Percentiles rank a stretch among this genome's conserved stretches.
Evolutionary conservation across 139 green algal genomes (phyloP).

Genomic region (Prasinococcaceae sp.): DNA sequence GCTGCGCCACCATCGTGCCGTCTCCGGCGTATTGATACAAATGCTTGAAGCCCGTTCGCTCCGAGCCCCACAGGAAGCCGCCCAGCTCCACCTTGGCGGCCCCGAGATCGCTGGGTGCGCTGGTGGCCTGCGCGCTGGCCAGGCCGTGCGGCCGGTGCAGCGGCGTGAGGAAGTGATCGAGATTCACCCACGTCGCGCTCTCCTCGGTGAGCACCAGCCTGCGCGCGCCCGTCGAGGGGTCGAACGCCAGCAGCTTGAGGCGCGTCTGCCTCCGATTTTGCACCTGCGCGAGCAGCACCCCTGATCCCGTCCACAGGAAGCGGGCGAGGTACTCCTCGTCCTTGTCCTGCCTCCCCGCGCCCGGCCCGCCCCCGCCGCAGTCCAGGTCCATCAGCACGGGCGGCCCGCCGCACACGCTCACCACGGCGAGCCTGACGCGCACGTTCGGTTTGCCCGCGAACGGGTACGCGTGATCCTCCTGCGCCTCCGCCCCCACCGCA

Average conservation of each 20-base stretch:
- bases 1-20: constrained; percentile 4
- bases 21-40: constrained; percentile 23
- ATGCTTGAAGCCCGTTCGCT: constrained; percentile 29
- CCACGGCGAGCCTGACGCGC: constrained; percentile 23
- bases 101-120: no score
- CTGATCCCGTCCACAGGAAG: constrained; percentile 23
- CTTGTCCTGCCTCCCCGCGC: neutral
- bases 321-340: constrained; percentile 33
- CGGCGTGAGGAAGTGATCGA: constrained; percentile 29
- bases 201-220: constrained; percentile 14
- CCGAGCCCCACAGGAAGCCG: constrained; percentile 29
- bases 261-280: constrained; percentile 26
- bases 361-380: constrained; percentile 13
- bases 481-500: constrained; percentile 4
- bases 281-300: constrained; percentile 17
- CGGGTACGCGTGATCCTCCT: constrained; percentile 32
- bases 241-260: neutral
- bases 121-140: no score
- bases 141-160: constrained; percentile 14
- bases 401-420: constrained; percentile 4
- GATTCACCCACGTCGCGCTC: constrained; percentile 24
- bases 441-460: constrained; percentile 27
- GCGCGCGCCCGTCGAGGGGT: constrained; percentile 1
- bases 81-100: no score
- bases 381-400: constrained; percentile 21